Evolutionary conservation across 176 grass and related monocot species (phyloP), one percentile per base, ranked within the genome.

Genomic region (Hyparrhenia diplandra): DNA sequence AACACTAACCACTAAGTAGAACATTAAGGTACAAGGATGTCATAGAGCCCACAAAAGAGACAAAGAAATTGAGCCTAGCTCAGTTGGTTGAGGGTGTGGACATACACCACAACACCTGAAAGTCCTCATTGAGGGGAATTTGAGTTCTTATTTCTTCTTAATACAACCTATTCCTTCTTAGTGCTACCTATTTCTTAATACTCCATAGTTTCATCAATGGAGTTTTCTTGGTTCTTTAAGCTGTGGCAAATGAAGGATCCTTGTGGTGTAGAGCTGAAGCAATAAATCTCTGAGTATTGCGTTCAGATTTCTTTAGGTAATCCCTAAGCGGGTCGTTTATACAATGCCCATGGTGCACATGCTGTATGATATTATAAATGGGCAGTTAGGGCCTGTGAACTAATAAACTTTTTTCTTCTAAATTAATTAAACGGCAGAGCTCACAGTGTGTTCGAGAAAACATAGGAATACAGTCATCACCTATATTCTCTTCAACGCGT

Each of bases 401-500:
- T 58, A 24, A 23, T 9, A 58, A 58, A 58, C n/a, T 58, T 24
- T 57, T 10, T 58, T 24, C 21, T 58, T 24, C 21, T 58, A 11
- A 24, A 58, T 58, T 58, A 58, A 58, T 58, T 21, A 58, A 58
- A 58, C 24, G 23, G n/a, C 55, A 59, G 1, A 59, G 9, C 55
- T 25, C n/a, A 11, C 8, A 5, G 10, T 59, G 55, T 25, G 55
- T 58, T 58, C n/a, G 3, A 58, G 54, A 58, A 11, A 58, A 58
- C 8, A 24, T 58, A 58, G 54, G 9, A 58, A 58, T 21, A 59
- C 29, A 86, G 57, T 87, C 46, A 45, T 90, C 84, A 97, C 91
- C 91, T 89, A 97, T 97, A 59, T 94, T 93, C 71, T 97, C 94
- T 88, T 97, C 94, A 79, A 97, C 66, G 0, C 94, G 91, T 62